Evolutionary conservation across 2,329 filamentous ascomycete species (phyloP), one percentile per base, ranked within the genome.

Genomic region (Diaporthe eres): DNA sequence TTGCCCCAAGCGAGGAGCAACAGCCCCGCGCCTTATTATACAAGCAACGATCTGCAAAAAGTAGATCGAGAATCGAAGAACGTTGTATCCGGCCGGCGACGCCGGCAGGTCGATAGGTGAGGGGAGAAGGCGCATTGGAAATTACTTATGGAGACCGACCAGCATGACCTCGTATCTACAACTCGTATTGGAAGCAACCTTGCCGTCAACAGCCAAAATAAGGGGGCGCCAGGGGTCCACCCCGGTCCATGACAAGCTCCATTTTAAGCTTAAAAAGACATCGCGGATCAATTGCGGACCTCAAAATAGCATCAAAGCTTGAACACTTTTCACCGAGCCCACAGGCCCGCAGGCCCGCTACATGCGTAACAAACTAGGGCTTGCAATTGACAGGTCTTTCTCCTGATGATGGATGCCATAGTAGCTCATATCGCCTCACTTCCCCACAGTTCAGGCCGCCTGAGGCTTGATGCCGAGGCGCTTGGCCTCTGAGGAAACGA

Each of bases 401-500:
- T 44, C 42, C 75, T 53, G 53, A 31, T 77, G 77, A 74, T 79
- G 79, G 42, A 22, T 51, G 22, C 44, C 37, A 15, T n/a, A 31
- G 19, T 15, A 68, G 65, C 15, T n/a, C 47, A 51, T 39, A 22
- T 51, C 44, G 31, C 44, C 28, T 37, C 44, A 10, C 9, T 25
- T 42, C 13, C 22, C 34, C 25, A 37, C 51, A 57, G 4, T 28
- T 60, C 28, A 61, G 22, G 60, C 31, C 72, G 79, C 77, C 31
- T 81, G 81, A 0, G 83, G 79, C 75, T 80, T 76, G 75, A 86
- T 78, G 0, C 83, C 84, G 65, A 87, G 76, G 44, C 74, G 79
- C 79, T 83, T 82, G 4, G 85, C 86, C 80, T 88, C 87, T 0
- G 72, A 71, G 6, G 81, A 78, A 12, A 89, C 83, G 4, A 81